Conservation (phyloP, 345 rosid species). For the Microcos paniculata region DNA sequence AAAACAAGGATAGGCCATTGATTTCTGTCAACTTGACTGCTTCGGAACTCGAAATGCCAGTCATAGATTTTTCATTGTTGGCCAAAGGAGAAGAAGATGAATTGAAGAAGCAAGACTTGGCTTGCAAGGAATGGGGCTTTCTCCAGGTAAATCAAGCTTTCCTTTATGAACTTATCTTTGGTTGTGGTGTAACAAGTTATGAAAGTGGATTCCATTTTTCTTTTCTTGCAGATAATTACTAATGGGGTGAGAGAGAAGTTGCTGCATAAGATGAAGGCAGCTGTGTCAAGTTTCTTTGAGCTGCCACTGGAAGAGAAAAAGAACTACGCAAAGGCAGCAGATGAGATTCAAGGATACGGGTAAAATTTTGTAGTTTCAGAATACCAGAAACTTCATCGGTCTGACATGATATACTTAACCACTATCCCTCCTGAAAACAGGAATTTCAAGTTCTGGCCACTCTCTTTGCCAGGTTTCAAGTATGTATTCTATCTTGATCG, state of each 20-base stretch:
- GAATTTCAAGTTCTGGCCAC: neutral
- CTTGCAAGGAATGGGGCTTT: slow-evolving; percentile 42
- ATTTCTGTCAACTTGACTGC: neutral
- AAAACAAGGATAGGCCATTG: neutral
- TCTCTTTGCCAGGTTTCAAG: neutral
- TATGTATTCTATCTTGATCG: neutral
- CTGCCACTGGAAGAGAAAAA: neutral
- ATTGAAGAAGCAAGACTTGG: slow-evolving; percentile 20
- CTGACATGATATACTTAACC: neutral
- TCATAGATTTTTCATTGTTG: slow-evolving; percentile 27
- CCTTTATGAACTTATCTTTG: neutral
- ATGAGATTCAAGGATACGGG: neutral
- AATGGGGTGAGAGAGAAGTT: neutral
- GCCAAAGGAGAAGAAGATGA: slow-evolving; percentile 23
- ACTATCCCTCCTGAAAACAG: neutral
- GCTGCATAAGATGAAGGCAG: neutral
- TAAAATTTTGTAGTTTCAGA: neutral
- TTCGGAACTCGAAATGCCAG: neutral
- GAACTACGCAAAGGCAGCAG: neutral
- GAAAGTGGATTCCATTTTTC: neutral
- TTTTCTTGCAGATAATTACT: neutral
- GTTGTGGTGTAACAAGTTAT: neutral
- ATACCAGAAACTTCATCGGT: neutral
- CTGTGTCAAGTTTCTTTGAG: slow-evolving; percentile 3
- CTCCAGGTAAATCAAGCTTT: neutral